A percentile compares a stretch with the other conserved stretches of the same genome.
These are phyloP conservation scores for Sordariomycetes sp. DNA, from an alignment of 2,329 filamentous ascomycete genomes.

Conservation along the genomic window DNA sequence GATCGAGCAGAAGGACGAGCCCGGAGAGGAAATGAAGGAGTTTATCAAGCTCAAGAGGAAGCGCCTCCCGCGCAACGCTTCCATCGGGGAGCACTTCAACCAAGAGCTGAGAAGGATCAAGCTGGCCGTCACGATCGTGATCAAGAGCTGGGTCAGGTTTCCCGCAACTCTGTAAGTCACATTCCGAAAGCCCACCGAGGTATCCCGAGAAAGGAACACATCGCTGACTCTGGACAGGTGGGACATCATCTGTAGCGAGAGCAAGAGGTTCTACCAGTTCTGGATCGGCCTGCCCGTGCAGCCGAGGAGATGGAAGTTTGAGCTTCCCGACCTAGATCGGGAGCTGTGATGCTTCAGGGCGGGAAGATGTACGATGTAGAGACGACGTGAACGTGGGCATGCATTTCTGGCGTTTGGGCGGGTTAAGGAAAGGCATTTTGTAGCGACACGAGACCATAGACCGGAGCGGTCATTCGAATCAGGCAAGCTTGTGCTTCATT, in stretches of 20 bases:
- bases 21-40: conserved; percentile 3
- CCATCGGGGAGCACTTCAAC: conserved; percentile 47
- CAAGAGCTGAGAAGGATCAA: conserved; percentile 57
- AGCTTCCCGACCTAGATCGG: conserved; percentile 28
- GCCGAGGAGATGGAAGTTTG: conserved; percentile 37
- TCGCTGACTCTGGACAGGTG: conserved; percentile 19
- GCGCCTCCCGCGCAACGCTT: not conserved
- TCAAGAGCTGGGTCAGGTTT: conserved; percentile 60
- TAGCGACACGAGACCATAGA: too few species aligned
- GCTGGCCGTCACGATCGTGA: conserved; percentile 54
- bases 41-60: conserved; percentile 1
- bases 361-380: not conserved
- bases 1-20: conserved; percentile 23
- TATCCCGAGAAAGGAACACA: not conserved
- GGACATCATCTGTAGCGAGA: conserved; percentile 33
- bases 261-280: conserved; percentile 35
- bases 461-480: too few species aligned
- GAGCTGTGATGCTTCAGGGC: too few species aligned
- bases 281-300: conserved; percentile 44
- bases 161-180: conserved; percentile 62
- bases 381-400: too few species aligned
- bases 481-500: too few species aligned
- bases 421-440: too few species aligned
- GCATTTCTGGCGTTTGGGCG: too few species aligned
- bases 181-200: not conserved